Evolutionary conservation across 148 eudicot species (phyloP), one percentile per base, ranked within the genome.

Genomic region (Linanthus parryae): DNA sequence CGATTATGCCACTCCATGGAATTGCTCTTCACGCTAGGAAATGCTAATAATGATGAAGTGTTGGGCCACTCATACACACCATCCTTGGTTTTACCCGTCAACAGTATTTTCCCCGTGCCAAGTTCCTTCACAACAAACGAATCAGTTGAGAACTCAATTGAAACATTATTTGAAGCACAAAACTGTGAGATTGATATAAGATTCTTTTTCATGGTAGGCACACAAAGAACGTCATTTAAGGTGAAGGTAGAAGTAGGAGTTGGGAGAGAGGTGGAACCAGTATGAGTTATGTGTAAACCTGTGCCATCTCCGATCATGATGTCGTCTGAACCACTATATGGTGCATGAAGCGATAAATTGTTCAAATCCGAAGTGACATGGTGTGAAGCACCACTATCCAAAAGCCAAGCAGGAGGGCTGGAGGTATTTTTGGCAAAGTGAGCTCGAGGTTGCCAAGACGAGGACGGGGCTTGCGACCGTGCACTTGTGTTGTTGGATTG

Each of bases 381-480:
- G 46, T 42, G 46, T n/a, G 10, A 17, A 24, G 46, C 46, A 1
- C 46, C 46, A 42, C 46, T 42, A 24, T 42, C 46, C 9, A 42
- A 24, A 12, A 42, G 46, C 46, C 46, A 42, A 15, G 46, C 17
- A 24, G 8, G 46, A 14, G 46, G 21, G 46, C 8, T 6, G 23
- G 21, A 15, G 46, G 46, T 21, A 17, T 24, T 24, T 42, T 21
- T 42, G 22, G 46, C 46, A 9, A 24, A 17, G 14, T 42, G 46
- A 11, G 46, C 46, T 17, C 21, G 1, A 2, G 22, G 46, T n/a
- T n/a, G 21, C 22, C 7, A 2, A 6, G 46, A 6, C 21, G 46
- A 9, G 17, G 8, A 17, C 22, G 17, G 46, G 46, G n/a, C n/a
- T n/a, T 42, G 1, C 20, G 21, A 24, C 8, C 21, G 46, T 42